Conservation (phyloP, 2,329 filamentous ascomycete genomes). For the Xylogone sp. region DNA sequence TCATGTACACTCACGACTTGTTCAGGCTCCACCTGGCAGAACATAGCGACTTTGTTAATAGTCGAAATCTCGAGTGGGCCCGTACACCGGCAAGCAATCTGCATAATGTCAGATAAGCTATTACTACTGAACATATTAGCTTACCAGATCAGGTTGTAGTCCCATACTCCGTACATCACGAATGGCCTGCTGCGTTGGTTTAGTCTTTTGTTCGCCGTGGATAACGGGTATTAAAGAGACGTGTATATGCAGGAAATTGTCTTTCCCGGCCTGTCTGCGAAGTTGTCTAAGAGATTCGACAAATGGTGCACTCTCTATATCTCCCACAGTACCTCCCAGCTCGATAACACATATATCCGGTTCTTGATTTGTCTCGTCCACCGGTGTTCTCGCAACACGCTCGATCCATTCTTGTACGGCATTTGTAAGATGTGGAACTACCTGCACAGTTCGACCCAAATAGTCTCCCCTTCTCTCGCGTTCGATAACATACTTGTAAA, state of each 20-base stretch:
- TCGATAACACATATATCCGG: slow-evolving; percentile 91
- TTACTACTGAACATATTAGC: slow-evolving; percentile 12
- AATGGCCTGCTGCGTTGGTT: slow-evolving; percentile 91
- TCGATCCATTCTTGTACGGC: slow-evolving; percentile 92
- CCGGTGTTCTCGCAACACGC: slow-evolving; percentile 77
- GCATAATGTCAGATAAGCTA: not conserved
- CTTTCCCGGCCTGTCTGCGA: slow-evolving; percentile 64
- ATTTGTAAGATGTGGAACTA: slow-evolving; percentile 89
- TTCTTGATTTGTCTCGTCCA: slow-evolving; percentile 76
- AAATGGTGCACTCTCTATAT: slow-evolving; percentile 86
- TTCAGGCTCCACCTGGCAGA: slow-evolving; percentile 80
- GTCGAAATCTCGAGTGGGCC: slow-evolving; percentile 68
- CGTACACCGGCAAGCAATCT: slow-evolving; percentile 93
- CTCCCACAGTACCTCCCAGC: slow-evolving; percentile 68
- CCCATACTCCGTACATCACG: slow-evolving; percentile 51
- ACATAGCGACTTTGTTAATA: slow-evolving; percentile 82
- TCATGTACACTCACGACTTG: slow-evolving; percentile 90
- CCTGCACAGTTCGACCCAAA: slow-evolving; percentile 83
- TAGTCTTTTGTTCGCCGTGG: slow-evolving; percentile 80
- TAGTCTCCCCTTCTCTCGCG: slow-evolving; percentile 67
- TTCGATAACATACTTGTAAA: slow-evolving; percentile 86
- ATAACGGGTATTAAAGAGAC: slow-evolving; percentile 80
- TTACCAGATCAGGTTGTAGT: slow-evolving; percentile 19
- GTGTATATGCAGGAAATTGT: slow-evolving; percentile 85
- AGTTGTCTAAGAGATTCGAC: slow-evolving; percentile 83